Base-by-base conservation (phyloP, 2,329 filamentous ascomycete species). In the Exophiala sideris region DNA sequence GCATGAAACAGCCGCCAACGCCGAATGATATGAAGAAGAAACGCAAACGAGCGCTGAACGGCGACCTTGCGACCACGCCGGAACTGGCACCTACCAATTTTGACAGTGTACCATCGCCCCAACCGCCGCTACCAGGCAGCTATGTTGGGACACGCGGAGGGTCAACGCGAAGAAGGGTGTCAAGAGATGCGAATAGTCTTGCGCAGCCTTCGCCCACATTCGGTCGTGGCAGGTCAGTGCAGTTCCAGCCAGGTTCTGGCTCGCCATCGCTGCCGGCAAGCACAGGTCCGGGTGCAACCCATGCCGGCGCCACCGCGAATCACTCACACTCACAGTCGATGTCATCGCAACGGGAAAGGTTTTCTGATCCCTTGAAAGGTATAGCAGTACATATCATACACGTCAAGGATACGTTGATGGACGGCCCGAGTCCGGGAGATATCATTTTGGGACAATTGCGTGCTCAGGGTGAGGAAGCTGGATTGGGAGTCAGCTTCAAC, bases 351-450 rank as follows among this genome's bases (percentile, higher is more conserved):
- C 38, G 38, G 9, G 47, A 58, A 16, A 60, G 50, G 40, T 45
- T 60, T 6, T 24, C 56, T 14, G 50, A 60, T 38, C 62, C 62
- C 5, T 76, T 99, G 3, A 75, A 78, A 48, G 91, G 90, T 0
- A 68, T 97, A 24, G 87, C 84, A 59, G 77, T 99, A 1, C 85
- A 96, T 46, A 83, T 97, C 51, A 97, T 97, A 35, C 94, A 99
- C 67, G 82, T 97, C 66, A 99, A 99, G 69, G 92, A 97, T 61
- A 86, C 81, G 18, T 74, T 96, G 51, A 76, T 79, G 7, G 91
- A 96, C 67, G 89, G 84, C 0, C 82, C 82, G 21, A 69, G 74
- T 45, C 83, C 80, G 1, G 80, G 76, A 34, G 83, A 89, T 3
- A 79, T 73, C 1, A 95, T 97, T 34, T 64, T 94, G 18, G 67